Percentiles rank a stretch among this genome's conserved stretches.
phyloP scores from a whole-genome alignment of 331 rosid species.

The Quercus tomentella region DNA sequence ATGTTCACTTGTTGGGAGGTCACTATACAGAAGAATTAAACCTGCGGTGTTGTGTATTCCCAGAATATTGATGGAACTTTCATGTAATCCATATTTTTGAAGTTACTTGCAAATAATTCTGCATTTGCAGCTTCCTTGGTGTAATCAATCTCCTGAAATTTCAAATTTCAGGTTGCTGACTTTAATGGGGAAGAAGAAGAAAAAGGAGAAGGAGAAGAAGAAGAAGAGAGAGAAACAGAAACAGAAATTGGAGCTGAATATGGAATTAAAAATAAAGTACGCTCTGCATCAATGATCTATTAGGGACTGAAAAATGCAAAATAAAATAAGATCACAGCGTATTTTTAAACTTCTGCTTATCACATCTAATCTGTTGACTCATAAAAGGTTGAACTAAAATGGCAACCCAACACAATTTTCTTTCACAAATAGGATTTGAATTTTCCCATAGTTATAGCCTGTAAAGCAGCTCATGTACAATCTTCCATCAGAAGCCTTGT shows the following conservation, averaged over 20 bases:
- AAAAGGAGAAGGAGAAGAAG: too few relatives aligned
- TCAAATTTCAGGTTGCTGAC: not conserved
- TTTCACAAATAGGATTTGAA: not conserved
- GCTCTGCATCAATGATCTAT: not conserved
- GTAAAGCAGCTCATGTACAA: not conserved
- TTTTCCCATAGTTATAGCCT: not conserved
- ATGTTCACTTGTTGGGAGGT: conserved; percentile 1
- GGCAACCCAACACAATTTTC: not conserved
- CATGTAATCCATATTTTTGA: conserved; percentile 76
- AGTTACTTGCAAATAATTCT: conserved; percentile 84
- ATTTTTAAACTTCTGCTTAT: not conserved
- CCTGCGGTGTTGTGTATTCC: conserved; percentile 99
- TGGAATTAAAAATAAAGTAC: not conserved
- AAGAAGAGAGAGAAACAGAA: not conserved
- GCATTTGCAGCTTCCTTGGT: conserved; percentile 97
- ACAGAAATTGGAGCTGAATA: not conserved
- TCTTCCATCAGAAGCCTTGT: not conserved
- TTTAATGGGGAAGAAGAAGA: conserved; percentile 1
- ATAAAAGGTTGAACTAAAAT: not conserved
- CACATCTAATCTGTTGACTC: not conserved
- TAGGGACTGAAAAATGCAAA: not conserved
- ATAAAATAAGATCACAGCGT: not conserved
- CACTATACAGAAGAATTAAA: conserved; percentile 17
- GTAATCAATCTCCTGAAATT: conserved; percentile 97
- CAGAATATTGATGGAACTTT: conserved; percentile 84